Base-by-base conservation (phyloP, 306 rosid genomes). In the Dryas octopetala region DNA sequence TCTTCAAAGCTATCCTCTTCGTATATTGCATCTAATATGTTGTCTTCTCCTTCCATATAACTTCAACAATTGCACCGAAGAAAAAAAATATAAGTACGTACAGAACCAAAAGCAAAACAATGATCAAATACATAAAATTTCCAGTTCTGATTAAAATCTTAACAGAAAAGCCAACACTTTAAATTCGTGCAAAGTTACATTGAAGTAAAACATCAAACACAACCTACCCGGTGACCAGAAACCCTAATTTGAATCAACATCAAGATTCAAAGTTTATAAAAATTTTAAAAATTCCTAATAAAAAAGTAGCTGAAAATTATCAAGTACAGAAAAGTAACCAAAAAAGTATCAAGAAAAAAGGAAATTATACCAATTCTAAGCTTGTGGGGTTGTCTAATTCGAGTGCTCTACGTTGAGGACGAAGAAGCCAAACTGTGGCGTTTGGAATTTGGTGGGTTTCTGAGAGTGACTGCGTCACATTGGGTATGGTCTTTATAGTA, bases 41-140 rank as follows among this genome's bases (percentile, higher is more conserved):
- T 88, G 78, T 86, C 93, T 40, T 71, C 93, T 4, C 80, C 83
- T 78, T 87, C 94, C 98, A 94, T 89, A 4, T 70, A 62, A 61
- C 38, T 32, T 32, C 38, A 32, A 32, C 38, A 32, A 32, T 32
- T 32, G 38, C 38, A 32, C 38, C 38, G 1, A 32, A 32, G 38
- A 32, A 32, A 32, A 28, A 32, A 32, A 32, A 2, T 13, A 13
- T 16, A 62, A 50, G 23, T 12, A 75, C 66, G 66, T 57, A 19
- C 65, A n/a, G 0, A 40, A 9, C 5, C 5, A 15, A 44, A 44
- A 44, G 32, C 70, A 16, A 40, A 53, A 53, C 58, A 53, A 13
- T 1, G 12, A 60, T 6, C 28, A 11, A 60, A 26, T 15, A 28
- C 17, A 13, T 3, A 61, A 26, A 2, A 58, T 3, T 58, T 23